Conservation (phyloP, 2,329 filamentous ascomycete species). For the Huntiella moniliformis region DNA sequence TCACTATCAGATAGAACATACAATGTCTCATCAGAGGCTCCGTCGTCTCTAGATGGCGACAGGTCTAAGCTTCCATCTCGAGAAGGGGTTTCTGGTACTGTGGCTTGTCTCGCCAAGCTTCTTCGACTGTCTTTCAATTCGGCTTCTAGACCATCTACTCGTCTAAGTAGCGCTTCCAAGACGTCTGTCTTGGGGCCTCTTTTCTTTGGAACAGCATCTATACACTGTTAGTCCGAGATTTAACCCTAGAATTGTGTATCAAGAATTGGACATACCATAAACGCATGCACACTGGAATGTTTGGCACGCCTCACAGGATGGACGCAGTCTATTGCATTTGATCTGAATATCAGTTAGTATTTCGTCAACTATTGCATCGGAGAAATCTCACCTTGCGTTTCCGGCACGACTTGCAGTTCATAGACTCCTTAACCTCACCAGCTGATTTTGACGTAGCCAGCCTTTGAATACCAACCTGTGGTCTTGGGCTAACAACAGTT, state of each 20-base stretch:
- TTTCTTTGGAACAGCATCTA: conserved; percentile 79
- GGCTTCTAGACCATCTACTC: conserved; percentile 70
- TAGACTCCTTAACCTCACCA: conserved; percentile 67
- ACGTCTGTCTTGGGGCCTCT: conserved; percentile 81
- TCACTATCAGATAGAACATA: not conserved
- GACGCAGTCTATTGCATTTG: conserved; percentile 74
- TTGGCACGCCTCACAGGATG: conserved; percentile 74
- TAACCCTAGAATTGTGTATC: conserved; percentile 7
- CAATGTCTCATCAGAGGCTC: not conserved
- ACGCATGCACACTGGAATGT: conserved; percentile 77
- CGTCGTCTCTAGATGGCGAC: not conserved
- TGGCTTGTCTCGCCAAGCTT: not conserved
- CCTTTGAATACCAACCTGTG: conserved; percentile 65
- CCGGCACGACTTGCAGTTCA: conserved; percentile 91
- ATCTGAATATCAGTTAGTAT: conserved; percentile 35
- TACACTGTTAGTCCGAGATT: not conserved
- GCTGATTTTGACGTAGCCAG: conserved; percentile 49
- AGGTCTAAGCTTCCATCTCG: conserved; percentile 1
- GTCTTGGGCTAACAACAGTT: conserved; percentile 29
- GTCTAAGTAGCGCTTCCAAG: conserved; percentile 63
- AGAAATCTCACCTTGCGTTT: conserved; percentile 55
- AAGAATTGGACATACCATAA: conserved; percentile 45
- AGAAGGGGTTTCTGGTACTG: conserved; percentile 13
- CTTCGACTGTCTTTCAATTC: conserved; percentile 45
- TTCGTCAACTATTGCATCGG: not conserved